These are phyloP conservation scores for Parastagonospora avenae DNA, from an alignment of 2,329 filamentous ascomycete species.

Conservation along the genomic window DNA sequence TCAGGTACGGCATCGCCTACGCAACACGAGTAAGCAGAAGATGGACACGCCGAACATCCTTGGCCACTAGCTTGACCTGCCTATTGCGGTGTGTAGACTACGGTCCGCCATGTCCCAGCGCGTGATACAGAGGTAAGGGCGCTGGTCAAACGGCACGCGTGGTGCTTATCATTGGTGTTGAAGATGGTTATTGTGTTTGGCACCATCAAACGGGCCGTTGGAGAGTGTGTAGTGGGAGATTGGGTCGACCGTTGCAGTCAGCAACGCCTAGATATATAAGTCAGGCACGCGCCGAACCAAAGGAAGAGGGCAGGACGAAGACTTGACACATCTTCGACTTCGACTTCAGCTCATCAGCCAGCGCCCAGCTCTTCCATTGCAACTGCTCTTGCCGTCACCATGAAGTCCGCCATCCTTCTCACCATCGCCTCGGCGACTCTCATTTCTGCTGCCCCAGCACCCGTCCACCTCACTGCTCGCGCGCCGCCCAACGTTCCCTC, in stretches of 20 bases:
- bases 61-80: constrained; percentile 32
- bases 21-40: constrained; percentile 16
- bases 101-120: constrained; percentile 17
- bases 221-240: neutral
- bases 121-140: constrained; percentile 16
- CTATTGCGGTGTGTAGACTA: constrained; percentile 25
- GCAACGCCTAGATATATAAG: no score
- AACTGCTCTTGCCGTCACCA: constrained; percentile 9
- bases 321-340: constrained; percentile 4
- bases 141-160: constrained; percentile 19
- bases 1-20: constrained; percentile 26
- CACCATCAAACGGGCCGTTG: neutral
- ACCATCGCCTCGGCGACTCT: constrained; percentile 29
- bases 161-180: constrained; percentile 37
- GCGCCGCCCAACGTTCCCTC: constrained; percentile 68
- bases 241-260: no score
- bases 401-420: constrained; percentile 38
- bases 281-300: constrained; percentile 11
- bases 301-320: constrained; percentile 3
- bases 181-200: constrained; percentile 3
- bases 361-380: neutral
- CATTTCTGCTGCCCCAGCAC: constrained; percentile 36
- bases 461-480: constrained; percentile 35
- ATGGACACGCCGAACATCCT: constrained; percentile 20
- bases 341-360: constrained; percentile 1